A percentile compares a stretch with the other conserved stretches of the same genome.
These are phyloP conservation scores for Hypoxylon sp. DNA, from an alignment of 2,329 filamentous ascomycete genomes.

Conservation along the genomic window DNA sequence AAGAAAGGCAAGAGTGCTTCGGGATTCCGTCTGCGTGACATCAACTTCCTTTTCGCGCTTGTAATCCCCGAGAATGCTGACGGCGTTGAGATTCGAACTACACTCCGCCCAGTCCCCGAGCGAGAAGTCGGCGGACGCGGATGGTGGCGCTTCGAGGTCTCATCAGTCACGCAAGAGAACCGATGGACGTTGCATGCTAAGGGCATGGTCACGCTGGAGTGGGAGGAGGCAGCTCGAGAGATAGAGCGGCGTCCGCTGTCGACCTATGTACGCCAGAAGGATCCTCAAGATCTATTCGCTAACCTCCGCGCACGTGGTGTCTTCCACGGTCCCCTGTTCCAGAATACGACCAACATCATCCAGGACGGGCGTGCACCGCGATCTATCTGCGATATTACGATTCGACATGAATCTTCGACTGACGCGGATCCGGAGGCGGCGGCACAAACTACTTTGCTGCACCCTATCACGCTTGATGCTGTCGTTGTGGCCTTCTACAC, in stretches of 20 bases:
- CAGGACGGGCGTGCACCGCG: slow-evolving; percentile 2
- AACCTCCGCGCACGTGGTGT: slow-evolving; percentile 26
- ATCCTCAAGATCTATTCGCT: slow-evolving; percentile 30
- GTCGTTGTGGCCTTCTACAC: slow-evolving; percentile 29
- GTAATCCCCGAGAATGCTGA: slow-evolving; percentile 24
- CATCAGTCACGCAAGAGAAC: slow-evolving; percentile 18
- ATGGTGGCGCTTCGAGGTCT: slow-evolving; percentile 19
- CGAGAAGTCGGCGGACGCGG: slow-evolving; percentile 1
- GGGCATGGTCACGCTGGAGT: slow-evolving; percentile 18
- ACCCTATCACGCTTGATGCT: slow-evolving; percentile 41
- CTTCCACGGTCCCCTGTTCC: slow-evolving; percentile 37
- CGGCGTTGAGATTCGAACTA: slow-evolving; percentile 28
- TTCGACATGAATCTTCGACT: not conserved
- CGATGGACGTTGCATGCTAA: slow-evolving; percentile 29
- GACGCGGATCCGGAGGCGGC: not conserved
- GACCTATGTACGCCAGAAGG: slow-evolving; percentile 21
- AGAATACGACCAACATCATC: slow-evolving; percentile 26
- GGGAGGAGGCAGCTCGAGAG: not conserved
- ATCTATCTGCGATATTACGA: slow-evolving; percentile 1
- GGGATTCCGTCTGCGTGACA: slow-evolving; percentile 19
- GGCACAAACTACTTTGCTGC: slow-evolving; percentile 24
- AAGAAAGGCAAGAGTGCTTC: not conserved
- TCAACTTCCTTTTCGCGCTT: slow-evolving; percentile 20
- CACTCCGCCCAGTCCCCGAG: slow-evolving; percentile 10
- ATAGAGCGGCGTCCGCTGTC: not conserved